phyloP scores from a whole-genome alignment of 257 asterid genomes.

The Solanum medicagineum region DNA sequence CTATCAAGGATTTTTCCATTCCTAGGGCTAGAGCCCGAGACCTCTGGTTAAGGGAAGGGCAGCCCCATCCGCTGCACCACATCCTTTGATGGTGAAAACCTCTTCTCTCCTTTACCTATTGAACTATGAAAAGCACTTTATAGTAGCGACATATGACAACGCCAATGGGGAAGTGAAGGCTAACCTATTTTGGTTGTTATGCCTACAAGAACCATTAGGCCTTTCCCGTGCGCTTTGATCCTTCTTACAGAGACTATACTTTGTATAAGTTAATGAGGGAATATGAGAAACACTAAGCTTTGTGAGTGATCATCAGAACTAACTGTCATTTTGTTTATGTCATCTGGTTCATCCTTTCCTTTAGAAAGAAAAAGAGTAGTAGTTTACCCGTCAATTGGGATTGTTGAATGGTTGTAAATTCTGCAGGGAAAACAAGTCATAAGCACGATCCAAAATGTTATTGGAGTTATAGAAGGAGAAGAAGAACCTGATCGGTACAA shows the following conservation, averaged over 20 bases:
- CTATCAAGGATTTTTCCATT: too few species aligned
- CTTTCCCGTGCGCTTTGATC: background rate
- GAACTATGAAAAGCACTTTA: background rate
- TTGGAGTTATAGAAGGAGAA: constrained; percentile 67
- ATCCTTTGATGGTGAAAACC: background rate
- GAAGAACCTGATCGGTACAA: constrained; percentile 78
- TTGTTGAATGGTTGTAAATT: background rate
- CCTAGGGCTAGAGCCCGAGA: too few species aligned
- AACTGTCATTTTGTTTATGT: background rate
- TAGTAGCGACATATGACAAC: background rate
- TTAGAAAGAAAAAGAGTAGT: background rate
- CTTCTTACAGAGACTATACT: background rate
- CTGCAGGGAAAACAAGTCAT: constrained; percentile 74
- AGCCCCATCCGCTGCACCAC: too few species aligned
- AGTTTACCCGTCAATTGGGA: background rate
- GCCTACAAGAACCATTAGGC: background rate
- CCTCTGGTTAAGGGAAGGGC: too few species aligned
- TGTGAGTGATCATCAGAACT: background rate
- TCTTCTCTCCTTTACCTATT: background rate
- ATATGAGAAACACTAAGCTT: background rate
- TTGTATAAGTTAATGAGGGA: background rate
- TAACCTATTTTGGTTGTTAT: background rate
- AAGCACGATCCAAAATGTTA: constrained; percentile 67
- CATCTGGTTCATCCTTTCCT: background rate
- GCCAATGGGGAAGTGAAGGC: background rate